Conservation (phyloP, 1,139 yeast species). For the Diutina catenulata region DNA sequence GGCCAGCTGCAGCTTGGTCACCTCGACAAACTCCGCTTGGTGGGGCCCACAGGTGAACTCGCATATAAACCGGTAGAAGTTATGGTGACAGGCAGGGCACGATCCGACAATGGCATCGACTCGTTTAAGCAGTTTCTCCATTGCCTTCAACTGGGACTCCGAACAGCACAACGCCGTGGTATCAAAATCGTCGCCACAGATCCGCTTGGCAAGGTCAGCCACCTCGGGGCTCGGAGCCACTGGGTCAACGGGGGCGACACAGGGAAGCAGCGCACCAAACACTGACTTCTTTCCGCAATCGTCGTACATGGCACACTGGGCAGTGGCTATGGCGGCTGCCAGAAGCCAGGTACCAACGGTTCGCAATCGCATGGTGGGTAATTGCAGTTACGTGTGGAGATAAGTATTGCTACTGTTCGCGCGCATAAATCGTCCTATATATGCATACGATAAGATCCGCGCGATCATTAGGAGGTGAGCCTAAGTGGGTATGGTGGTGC, state of each 20-base stretch:
- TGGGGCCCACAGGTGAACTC: constrained; percentile 84
- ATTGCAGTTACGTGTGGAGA: too few species aligned
- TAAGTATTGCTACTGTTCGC: too few species aligned
- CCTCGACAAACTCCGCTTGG: constrained; percentile 64
- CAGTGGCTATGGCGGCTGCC: neutral
- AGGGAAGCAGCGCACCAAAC: constrained; percentile 74
- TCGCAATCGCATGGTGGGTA: too few species aligned
- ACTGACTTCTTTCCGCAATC: constrained; percentile 71
- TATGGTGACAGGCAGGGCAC: constrained; percentile 88
- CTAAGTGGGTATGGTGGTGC: too few species aligned
- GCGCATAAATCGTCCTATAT: too few species aligned
- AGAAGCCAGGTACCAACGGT: too few species aligned
- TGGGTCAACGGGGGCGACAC: constrained; percentile 48
- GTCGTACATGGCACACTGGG: constrained; percentile 43
- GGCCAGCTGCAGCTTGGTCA: constrained; percentile 42
- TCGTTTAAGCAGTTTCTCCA: constrained; percentile 45
- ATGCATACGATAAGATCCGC: too few species aligned
- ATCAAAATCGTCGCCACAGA: constrained; percentile 66
- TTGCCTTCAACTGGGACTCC: constrained; percentile 19
- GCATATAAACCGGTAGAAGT: constrained; percentile 79
- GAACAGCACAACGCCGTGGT: constrained; percentile 30
- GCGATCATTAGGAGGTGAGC: too few species aligned
- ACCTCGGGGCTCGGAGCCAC: constrained; percentile 33
- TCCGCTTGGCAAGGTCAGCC: constrained; percentile 29
- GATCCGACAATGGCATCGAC: constrained; percentile 77